phyloP scores from a whole-genome alignment of 352 stramenopile species.

The Pythium apleroticum region DNA sequence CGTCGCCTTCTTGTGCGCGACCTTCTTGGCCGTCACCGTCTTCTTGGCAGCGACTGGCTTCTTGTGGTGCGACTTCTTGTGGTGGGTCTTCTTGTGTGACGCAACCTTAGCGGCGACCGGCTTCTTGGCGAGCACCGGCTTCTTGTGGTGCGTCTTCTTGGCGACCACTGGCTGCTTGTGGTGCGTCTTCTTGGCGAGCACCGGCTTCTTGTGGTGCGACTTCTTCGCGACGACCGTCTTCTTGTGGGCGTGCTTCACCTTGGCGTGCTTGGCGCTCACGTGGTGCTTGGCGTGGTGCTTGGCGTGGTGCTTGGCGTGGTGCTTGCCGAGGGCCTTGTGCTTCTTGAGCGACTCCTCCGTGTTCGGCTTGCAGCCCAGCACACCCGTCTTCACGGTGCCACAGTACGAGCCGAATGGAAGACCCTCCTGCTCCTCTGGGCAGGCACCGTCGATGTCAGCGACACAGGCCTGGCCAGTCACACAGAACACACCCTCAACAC shows the following conservation, averaged over 20 bases:
- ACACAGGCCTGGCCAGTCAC: constrained; percentile 19
- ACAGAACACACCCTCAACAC: constrained; percentile 25
- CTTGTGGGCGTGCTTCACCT: not conserved
- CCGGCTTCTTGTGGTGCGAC: not conserved
- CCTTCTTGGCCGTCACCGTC: constrained; percentile 4
- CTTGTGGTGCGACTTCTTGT: constrained; percentile 9
- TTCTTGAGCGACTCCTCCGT: constrained; percentile 6
- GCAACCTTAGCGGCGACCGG: not conserved
- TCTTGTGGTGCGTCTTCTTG: constrained; percentile 15
- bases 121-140: constrained; percentile 7
- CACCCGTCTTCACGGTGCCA: constrained; percentile 17
- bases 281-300: too few relatives aligned
- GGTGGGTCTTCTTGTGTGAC: not conserved
- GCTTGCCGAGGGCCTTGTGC: constrained; percentile 6
- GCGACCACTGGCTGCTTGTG: constrained; percentile 5
- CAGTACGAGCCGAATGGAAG: constrained; percentile 17
- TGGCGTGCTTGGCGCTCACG: not conserved
- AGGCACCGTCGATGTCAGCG: constrained; percentile 12
- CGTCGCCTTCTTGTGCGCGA: not conserved
- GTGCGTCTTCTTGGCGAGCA: constrained; percentile 7
- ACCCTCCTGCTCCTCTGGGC: constrained; percentile 16
- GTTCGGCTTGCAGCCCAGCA: constrained; percentile 18
- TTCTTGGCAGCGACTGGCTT: not conserved
- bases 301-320: not conserved
- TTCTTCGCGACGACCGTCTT: constrained; percentile 4